Evolutionary conservation across 2,329 filamentous ascomycete species (phyloP).

Genomic region (Graphilbum sp.): DNA sequence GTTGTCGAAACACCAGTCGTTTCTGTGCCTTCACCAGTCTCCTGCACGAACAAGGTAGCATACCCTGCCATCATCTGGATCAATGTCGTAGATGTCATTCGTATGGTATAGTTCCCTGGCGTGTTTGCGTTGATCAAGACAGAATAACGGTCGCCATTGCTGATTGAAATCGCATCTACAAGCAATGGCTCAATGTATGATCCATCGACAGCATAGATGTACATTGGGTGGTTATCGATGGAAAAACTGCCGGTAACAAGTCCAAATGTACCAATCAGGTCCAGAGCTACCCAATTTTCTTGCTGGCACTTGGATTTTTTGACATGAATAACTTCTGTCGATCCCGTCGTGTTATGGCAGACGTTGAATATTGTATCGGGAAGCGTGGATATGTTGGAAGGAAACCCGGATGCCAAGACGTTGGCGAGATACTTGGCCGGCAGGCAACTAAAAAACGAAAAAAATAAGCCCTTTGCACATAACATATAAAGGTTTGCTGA

Average conservation of each 20-base stretch:
- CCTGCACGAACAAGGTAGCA: slow-evolving; percentile 28
- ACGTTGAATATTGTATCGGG: slow-evolving; percentile 26
- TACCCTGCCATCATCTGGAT: slow-evolving; percentile 39
- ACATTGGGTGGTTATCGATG: slow-evolving; percentile 36
- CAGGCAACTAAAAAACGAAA: slow-evolving; percentile 16
- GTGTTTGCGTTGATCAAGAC: slow-evolving; percentile 29
- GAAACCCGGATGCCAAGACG: slow-evolving; percentile 13
- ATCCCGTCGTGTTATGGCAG: slow-evolving; percentile 29
- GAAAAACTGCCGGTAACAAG: slow-evolving; percentile 28
- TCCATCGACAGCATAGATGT: slow-evolving; percentile 37
- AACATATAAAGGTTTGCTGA: no score
- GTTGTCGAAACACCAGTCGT: slow-evolving; percentile 20
- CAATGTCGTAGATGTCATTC: slow-evolving; percentile 28
- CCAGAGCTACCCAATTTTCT: slow-evolving; percentile 30
- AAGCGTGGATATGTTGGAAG: slow-evolving; percentile 19
- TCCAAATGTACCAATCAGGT: slow-evolving; percentile 35
- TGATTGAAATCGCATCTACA: slow-evolving; percentile 28
- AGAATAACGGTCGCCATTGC: slow-evolving; percentile 37
- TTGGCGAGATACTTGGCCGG: slow-evolving; percentile 22
- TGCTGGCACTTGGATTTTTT: slow-evolving; percentile 5
- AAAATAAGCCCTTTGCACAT: no score
- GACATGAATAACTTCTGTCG: slow-evolving; percentile 25
- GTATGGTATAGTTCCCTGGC: slow-evolving; percentile 35
- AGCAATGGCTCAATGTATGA: slow-evolving; percentile 34
- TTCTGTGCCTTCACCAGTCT: slow-evolving; percentile 11